These are phyloP conservation scores for Aspergillus amoenus DNA, from an alignment of 2,329 filamentous ascomycete species.

Conservation along the genomic window DNA sequence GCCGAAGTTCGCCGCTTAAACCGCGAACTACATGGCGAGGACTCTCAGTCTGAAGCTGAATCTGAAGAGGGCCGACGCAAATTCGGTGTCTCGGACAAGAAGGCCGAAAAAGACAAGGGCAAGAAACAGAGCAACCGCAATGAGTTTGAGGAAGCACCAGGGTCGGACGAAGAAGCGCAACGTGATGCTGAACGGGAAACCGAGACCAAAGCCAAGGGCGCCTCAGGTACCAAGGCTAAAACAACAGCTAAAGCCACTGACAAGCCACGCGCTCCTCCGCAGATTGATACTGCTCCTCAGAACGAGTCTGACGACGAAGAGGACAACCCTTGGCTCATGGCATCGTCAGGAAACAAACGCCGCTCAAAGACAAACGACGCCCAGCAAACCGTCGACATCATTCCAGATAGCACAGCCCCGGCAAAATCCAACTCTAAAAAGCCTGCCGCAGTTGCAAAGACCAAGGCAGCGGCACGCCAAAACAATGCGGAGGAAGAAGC, in stretches of 20 bases:
- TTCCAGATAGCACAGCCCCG: constrained; percentile 25
- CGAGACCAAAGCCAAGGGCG: constrained; percentile 34
- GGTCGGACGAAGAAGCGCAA: constrained; percentile 48
- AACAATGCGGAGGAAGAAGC: constrained; percentile 44
- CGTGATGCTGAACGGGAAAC: constrained; percentile 27
- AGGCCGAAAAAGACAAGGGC: constrained; percentile 29
- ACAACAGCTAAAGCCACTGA: constrained; percentile 12
- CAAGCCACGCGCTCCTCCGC: constrained; percentile 20
- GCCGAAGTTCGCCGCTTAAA: constrained; percentile 69
- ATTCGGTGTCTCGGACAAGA: constrained; percentile 36
- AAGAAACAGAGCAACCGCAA: constrained; percentile 38
- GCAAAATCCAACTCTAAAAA: constrained; percentile 16
- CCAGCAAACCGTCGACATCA: constrained; percentile 35
- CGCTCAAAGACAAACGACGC: constrained; percentile 25
- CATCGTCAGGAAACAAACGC: constrained; percentile 36
- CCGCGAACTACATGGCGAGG: constrained; percentile 65
- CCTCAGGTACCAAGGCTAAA: constrained; percentile 17
- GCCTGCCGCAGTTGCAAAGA: constrained; percentile 22
- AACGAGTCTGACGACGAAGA: constrained; percentile 25
- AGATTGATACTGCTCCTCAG: constrained; percentile 17
- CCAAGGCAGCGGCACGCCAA: constrained; percentile 21
- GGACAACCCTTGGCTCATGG: constrained; percentile 40
- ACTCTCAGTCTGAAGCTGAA: constrained; percentile 55
- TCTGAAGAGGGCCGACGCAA: constrained; percentile 64
- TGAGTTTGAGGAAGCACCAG: constrained; percentile 62